A percentile compares a stretch with the other conserved stretches of the same genome.
Conservation (phyloP, 129 eudicot species). For the Smallanthus sonchifolius region DNA sequence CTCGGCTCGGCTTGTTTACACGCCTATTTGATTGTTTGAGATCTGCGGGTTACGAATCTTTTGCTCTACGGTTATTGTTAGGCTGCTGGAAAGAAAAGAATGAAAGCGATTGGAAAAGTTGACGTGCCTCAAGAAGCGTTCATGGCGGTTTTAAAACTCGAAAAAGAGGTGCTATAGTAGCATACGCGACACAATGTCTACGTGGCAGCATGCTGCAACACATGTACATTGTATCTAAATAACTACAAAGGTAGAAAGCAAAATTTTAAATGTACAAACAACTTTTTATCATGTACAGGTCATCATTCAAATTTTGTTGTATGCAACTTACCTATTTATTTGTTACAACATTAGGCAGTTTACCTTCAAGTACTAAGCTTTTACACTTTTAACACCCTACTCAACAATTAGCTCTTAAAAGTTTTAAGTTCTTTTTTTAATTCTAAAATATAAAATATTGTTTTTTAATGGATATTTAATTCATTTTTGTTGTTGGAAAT, state of each 20-base stretch:
- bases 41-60: background rate
- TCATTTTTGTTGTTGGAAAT: no score
- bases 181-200: background rate
- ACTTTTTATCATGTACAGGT: background rate
- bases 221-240: constrained; percentile 28
- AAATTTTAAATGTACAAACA: constrained; percentile 2
- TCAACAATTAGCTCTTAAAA: no score
- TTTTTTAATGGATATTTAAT: no score
- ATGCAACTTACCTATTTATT: no score
- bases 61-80: constrained; percentile 13
- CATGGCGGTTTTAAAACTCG: constrained; percentile 96
- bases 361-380: no score
- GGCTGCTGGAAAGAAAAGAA: constrained; percentile 99
- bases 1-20: no score
- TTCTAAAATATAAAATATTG: no score
- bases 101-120: constrained; percentile 91
- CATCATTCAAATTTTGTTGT: no score
- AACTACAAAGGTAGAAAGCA: constrained; percentile 14
- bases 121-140: constrained; percentile 99
- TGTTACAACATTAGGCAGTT: no score
- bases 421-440: no score
- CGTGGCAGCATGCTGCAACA: background rate
- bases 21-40: background rate
- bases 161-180: constrained; percentile 76
- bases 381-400: no score